Conservation (phyloP, 805 yeast species). For the Kluyveromyces starmeri region DNA sequence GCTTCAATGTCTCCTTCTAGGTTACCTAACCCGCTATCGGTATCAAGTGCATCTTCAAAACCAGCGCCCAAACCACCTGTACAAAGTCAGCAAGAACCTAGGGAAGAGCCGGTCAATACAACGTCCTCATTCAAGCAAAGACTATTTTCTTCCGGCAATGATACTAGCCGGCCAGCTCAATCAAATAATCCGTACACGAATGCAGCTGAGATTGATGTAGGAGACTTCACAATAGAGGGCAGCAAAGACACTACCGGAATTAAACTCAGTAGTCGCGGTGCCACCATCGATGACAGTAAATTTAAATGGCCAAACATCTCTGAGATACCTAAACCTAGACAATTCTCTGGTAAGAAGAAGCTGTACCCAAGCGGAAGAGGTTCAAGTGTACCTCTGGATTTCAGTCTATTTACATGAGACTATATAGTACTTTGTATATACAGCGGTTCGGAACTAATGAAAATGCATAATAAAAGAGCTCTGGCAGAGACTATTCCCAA, state of each 20-base stretch:
- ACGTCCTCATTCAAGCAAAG: constrained; percentile 18
- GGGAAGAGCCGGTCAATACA: constrained; percentile 4
- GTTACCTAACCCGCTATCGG: constrained; percentile 10
- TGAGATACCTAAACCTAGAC: constrained; percentile 83
- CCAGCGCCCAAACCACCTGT: constrained; percentile 18
- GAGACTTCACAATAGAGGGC: constrained; percentile 20
- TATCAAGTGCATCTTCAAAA: constrained; percentile 6
- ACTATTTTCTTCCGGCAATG: constrained; percentile 20
- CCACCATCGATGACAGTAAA: constrained; percentile 58
- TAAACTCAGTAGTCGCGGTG: constrained; percentile 18
- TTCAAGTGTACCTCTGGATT: constrained; percentile 75
- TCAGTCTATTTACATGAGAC: constrained; percentile 31
- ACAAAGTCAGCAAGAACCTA: constrained; percentile 10
- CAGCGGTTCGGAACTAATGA: no score
- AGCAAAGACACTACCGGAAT: constrained; percentile 25
- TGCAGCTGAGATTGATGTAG: constrained; percentile 18
- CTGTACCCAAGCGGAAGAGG: constrained; percentile 95
- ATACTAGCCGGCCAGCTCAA: constrained; percentile 23
- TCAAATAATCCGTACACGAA: constrained; percentile 17
- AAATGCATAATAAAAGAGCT: no score
- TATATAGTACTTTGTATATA: no score
- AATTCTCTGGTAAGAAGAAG: constrained; percentile 60
- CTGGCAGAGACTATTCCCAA: constrained; percentile 60
- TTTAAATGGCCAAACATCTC: constrained; percentile 58
- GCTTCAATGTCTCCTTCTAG: constrained; percentile 10